Evolutionary conservation across 2,329 filamentous ascomycete species (phyloP), one percentile per base, ranked within the genome.

Genomic region (Chaetothyriales sp.): DNA sequence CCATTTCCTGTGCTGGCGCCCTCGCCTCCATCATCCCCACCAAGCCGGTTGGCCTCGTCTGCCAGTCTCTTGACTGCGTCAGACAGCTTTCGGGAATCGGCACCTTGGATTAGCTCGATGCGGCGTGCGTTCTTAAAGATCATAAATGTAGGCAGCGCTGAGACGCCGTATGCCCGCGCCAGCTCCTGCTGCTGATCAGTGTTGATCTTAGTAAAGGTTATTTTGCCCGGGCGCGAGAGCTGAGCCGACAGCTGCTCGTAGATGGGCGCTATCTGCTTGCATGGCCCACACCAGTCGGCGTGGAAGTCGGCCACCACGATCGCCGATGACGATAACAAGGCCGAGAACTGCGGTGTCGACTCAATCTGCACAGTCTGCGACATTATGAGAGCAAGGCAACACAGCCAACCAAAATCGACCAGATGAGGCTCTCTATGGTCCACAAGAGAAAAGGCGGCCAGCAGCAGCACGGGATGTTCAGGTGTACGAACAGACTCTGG

Each of bases 261-360:
- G 56, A 89, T 69, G 18, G 89, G 87, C 5, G 85, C 85, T 59
- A 97, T 89, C 58, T 80, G 76, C 62, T 87, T 85, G 77, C 89
- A 94, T 63, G 88, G 85, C 33, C 74, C 82, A 65, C 86, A 94
- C 83, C 85, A 92, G 64, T 87, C 83, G 63, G 89, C 87, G 63
- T 86, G 90, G 75, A 95, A 95, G 71, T 95, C 86, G 63, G 84
- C 82, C 51, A 97, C 83, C 44, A 97, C 86, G 54, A 95, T 80
- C 59, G 78, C 80, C 33, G 86, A 89, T 51, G 77, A 80, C 56
- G 77, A 77, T 56, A 95, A 75, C 55, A 92, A 69, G 29, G 72
- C 69, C 61, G 75, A 77, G 62, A 94, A 83, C 64, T 90, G 81
- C 62, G 73, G 72, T 13, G 76, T 69, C 1, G 85, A 89, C 54